Percentiles rank a stretch among this genome's conserved stretches.
These are phyloP conservation scores for Tetrahymena thermophila DNA, from an alignment of 73 alveolate genomes.

Conservation along the genomic window DNA sequence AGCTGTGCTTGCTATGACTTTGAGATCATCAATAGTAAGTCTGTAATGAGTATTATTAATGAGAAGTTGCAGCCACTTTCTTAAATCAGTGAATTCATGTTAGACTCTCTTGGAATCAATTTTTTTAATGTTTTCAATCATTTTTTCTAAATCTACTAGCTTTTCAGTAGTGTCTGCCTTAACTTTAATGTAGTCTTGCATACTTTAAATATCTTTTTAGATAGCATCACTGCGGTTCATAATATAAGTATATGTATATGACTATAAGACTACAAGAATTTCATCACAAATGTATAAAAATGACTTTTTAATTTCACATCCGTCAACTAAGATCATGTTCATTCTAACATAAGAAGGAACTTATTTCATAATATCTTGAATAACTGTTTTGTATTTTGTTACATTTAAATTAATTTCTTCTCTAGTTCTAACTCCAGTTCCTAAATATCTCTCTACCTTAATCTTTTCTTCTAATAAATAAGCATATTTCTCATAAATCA, in stretches of 20 bases:
- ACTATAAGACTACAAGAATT: conserved; percentile 46
- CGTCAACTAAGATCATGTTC: conserved; percentile 82
- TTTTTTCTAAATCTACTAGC: conserved; percentile 67
- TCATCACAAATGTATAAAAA: conserved; percentile 66
- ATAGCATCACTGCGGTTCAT: conserved; percentile 45
- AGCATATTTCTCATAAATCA: conserved; percentile 69
- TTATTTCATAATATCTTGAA: conserved; percentile 51
- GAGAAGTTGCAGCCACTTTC: conserved; percentile 69
- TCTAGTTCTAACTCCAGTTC: conserved; percentile 49
- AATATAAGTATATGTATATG: conserved; percentile 45
- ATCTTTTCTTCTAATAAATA: conserved; percentile 66
- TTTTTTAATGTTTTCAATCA: conserved; percentile 58
- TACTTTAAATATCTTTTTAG: conserved; percentile 42
- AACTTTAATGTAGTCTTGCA: conserved; percentile 44
- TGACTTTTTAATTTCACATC: conserved; percentile 65
- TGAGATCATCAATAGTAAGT: conserved; percentile 44
- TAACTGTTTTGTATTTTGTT: conserved; percentile 46
- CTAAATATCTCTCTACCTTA: conserved; percentile 54
- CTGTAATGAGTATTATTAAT: conserved; percentile 47
- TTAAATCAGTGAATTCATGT: conserved; percentile 60
- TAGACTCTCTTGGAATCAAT: conserved; percentile 43
- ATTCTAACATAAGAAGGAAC: conserved; percentile 73
- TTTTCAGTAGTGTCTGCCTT: conserved; percentile 68
- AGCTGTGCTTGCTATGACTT: conserved; percentile 16
- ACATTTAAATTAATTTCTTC: conserved; percentile 56